Evolutionary conservation across 495 filamentous ascomycete genomes (phyloP).

Genomic region (Penicillium cosmopolitanum): DNA sequence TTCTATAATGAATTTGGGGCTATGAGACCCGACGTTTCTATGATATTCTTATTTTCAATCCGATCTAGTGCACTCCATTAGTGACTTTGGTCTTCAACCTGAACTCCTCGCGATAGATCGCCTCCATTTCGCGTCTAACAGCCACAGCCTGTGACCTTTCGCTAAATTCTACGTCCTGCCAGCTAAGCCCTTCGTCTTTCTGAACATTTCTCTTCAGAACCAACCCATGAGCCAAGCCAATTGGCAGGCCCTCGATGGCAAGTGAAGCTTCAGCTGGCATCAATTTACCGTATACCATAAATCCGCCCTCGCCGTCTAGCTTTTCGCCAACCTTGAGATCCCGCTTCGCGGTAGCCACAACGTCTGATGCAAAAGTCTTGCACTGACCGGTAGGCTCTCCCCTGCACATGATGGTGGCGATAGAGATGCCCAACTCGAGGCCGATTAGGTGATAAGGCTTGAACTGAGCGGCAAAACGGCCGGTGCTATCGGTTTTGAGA

Average conservation of each 20-base stretch:
- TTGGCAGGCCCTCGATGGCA: background rate
- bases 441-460: background rate
- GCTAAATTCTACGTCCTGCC: background rate
- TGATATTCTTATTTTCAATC: background rate
- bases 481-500: background rate
- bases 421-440: background rate
- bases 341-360: background rate
- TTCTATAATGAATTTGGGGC: too few species aligned
- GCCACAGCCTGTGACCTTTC: background rate
- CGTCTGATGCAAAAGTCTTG: background rate
- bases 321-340: background rate
- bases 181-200: background rate
- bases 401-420: background rate
- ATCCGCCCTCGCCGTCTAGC: background rate
- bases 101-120: background rate
- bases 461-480: background rate
- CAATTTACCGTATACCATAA: background rate
- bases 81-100: background rate
- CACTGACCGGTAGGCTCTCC: background rate
- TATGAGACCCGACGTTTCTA: too few species aligned
- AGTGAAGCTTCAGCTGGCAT: background rate
- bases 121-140: background rate
- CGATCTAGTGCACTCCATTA: background rate
- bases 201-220: background rate
- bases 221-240: background rate